Percentiles rank a stretch among this genome's conserved stretches.
phyloP scores from a whole-genome alignment of 306 rosid genomes.

The Fragaria iinumae region DNA sequence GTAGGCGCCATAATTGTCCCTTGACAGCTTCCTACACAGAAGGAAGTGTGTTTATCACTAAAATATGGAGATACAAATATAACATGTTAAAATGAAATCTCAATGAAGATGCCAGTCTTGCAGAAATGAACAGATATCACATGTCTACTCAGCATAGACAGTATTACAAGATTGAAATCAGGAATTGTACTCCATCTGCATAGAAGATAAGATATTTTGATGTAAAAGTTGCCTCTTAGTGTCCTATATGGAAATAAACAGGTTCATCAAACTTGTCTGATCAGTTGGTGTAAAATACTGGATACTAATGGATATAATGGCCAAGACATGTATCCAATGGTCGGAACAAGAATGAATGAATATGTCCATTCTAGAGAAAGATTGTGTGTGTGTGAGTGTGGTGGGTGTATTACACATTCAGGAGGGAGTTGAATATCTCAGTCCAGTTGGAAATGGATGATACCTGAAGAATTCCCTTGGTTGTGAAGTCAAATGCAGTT shows the following conservation, averaged over 20 bases:
- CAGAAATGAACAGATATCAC: neutral
- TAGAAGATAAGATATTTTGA: neutral
- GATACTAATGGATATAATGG: neutral
- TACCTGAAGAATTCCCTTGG: conserved; percentile 98
- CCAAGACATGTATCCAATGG: neutral
- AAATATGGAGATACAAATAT: neutral
- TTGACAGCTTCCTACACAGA: conserved; percentile 80
- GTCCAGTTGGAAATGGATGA: neutral
- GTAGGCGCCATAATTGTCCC: conserved; percentile 74
- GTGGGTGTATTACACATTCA: neutral
- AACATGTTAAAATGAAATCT: neutral
- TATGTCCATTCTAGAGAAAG: neutral
- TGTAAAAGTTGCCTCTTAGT: neutral
- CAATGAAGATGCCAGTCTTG: neutral
- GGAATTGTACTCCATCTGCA: neutral
- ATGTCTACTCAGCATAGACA: neutral
- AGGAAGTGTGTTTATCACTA: conserved; percentile 6
- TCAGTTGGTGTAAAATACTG: neutral
- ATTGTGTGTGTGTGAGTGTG: neutral
- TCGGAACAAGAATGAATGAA: neutral
- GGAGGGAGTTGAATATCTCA: conserved; percentile 7
- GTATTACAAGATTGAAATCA: neutral
- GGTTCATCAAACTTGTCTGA: neutral
- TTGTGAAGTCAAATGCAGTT: conserved; percentile 91
- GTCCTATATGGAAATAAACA: neutral